These are phyloP conservation scores for Carpinus viminea DNA, from an alignment of 306 rosid genomes.

Conservation along the genomic window DNA sequence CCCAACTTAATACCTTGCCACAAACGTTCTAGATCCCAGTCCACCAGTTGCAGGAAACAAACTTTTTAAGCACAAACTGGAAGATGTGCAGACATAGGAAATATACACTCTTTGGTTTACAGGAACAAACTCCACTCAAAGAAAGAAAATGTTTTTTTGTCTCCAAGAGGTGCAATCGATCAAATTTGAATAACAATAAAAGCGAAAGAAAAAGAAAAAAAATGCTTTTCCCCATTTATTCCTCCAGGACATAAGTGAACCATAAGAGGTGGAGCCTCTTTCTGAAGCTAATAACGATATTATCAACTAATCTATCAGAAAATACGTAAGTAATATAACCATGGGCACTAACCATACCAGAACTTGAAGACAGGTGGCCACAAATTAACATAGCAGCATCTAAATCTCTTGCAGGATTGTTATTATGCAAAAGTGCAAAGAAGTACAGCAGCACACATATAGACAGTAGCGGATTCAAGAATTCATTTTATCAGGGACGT, in stretches of 20 bases:
- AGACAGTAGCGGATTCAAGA: too few species aligned
- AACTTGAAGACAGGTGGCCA: background rate
- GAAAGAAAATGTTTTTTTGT: background rate
- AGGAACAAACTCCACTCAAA: background rate
- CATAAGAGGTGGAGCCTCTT: background rate
- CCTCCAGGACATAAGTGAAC: background rate
- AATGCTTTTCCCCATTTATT: background rate
- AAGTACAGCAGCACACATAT: background rate
- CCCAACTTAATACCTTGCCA: background rate
- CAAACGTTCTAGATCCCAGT: constrained; percentile 11
- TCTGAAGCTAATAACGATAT: background rate
- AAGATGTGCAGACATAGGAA: background rate
- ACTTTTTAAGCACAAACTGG: background rate
- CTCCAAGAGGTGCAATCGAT: too few species aligned
- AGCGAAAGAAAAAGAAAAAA: background rate
- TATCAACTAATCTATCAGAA: background rate
- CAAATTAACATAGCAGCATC: background rate
- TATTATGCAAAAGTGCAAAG: background rate
- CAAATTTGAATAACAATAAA: too few species aligned
- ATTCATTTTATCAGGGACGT: too few species aligned
- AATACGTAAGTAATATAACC: too few species aligned
- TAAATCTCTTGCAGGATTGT: background rate
- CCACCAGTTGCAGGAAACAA: constrained; percentile 6
- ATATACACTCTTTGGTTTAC: background rate
- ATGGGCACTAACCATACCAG: background rate